Percentiles rank a stretch among this genome's conserved stretches.
Evolutionary conservation across 169 alveolate species (phyloP).

Genomic region (Cryptosporidium xiaoi): DNA sequence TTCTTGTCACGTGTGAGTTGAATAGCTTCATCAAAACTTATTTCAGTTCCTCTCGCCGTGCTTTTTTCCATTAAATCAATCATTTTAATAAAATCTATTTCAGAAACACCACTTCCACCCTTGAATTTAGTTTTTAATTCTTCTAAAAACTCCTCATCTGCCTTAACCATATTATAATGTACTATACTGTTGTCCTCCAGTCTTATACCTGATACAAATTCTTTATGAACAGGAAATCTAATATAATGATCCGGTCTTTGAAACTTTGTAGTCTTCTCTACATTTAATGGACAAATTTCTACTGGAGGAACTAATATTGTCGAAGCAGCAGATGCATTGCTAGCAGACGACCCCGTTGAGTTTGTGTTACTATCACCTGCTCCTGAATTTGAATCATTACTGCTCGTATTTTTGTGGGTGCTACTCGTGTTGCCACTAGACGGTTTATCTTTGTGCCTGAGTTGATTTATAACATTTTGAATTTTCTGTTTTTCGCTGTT

Average conservation of each 20-base stretch:
- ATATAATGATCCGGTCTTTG: constrained; percentile 83
- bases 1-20: constrained; percentile 78
- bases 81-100: constrained; percentile 57
- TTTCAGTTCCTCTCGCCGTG: constrained; percentile 61
- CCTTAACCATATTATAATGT: constrained; percentile 83
- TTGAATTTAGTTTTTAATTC: constrained; percentile 65
- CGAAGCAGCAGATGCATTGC: constrained; percentile 3
- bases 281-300: constrained; percentile 53
- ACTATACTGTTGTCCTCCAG: constrained; percentile 80
- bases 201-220: constrained; percentile 84
- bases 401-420: constrained; percentile 11
- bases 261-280: constrained; percentile 16
- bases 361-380: background rate
- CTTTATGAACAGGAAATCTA: constrained; percentile 84
- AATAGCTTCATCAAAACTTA: constrained; percentile 74
- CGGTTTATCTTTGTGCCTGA: constrained; percentile 29
- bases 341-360: background rate
- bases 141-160: constrained; percentile 82
- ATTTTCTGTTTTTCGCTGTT: constrained; percentile 28
- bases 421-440: background rate
- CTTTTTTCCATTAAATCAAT: constrained; percentile 64
- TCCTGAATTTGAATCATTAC: background rate
- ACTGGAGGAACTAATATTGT: constrained; percentile 72
- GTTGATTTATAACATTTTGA: constrained; percentile 22
- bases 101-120: constrained; percentile 17